Base-by-base conservation (phyloP, 2,329 filamentous ascomycete genomes). In the Penicillium sp. region DNA sequence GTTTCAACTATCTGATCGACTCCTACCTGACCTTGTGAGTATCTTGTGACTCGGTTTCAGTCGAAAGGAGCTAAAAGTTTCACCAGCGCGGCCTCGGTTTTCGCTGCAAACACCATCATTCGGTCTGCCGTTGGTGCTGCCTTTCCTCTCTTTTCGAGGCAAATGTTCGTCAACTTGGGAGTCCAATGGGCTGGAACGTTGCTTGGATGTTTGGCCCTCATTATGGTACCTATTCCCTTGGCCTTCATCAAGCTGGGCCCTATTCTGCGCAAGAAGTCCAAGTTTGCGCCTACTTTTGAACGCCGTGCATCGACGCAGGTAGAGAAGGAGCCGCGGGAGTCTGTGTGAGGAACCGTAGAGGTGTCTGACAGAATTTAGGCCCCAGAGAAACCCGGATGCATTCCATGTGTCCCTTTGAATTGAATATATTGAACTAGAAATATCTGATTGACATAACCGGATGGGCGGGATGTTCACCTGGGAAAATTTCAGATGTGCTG, bases 1-100 rank as follows among this genome's bases (percentile, higher is more conserved):
- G 59, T 13, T 66, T 64, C 47, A 64, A 63, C 30, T 63, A 69
- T 30, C 34, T 70, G 27, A 59, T 70, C 16, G 66, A 69, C 27
- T 60, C 63, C 1, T 69, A 68, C 45, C 51, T 68, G 19, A 59
- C 58, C 16, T 52, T 68, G 65, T 70, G 46, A 58, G 65, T 56
- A 1, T n/a, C 2, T 17, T 16, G 4, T 3, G 3, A 11, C n/a
- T 4, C 14, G 15, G 19, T 29, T 7, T 1, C 3, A 19, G 13
- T 25, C 21, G 14, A 7, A 11, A 8, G 4, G 2, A 19, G 17
- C 6, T 23, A 21, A 33, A 27, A 14, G 9, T 32, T 8, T 21
- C 18, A 14, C 18, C 27, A 67, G 62, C 17, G 63, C 62, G 11
- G 63, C 65, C 4, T 68, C 65, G 21, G 56, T 63, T 3, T 61